These are phyloP conservation scores for Vaccinium vitisidaea DNA, from an alignment of 148 eudicot genomes.

Conservation along the genomic window DNA sequence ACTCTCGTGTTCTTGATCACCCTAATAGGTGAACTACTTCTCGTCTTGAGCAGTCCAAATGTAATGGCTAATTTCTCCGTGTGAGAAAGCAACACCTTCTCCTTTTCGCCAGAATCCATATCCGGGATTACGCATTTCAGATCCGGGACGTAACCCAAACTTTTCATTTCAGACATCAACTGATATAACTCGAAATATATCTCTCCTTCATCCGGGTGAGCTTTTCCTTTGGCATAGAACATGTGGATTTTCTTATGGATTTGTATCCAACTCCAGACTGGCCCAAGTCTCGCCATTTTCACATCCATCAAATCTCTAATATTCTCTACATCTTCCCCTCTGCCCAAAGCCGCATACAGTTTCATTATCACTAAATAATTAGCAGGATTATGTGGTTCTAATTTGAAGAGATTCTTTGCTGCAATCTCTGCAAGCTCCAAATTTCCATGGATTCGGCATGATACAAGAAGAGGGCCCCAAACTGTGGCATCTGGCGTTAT, in stretches of 20 bases:
- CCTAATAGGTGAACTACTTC: conserved; percentile 37
- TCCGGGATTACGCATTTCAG: conserved; percentile 44
- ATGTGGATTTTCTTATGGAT: conserved; percentile 38
- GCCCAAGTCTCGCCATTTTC: conserved; percentile 32
- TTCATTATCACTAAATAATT: conserved; percentile 60
- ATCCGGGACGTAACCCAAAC: conserved; percentile 49
- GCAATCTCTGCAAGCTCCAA: conserved; percentile 53
- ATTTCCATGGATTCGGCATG: conserved; percentile 41
- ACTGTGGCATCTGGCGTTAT: conserved; percentile 45
- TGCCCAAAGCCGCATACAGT: conserved; percentile 38
- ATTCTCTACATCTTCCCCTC: conserved; percentile 41
- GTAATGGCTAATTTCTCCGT: conserved; percentile 66
- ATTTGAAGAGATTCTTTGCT: conserved; percentile 43
- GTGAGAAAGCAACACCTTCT: conserved; percentile 52
- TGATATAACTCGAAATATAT: conserved; percentile 55
- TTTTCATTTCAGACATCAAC: conserved; percentile 46
- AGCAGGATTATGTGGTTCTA: conserved; percentile 60
- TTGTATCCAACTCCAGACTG: conserved; percentile 60
- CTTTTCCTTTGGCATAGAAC: conserved; percentile 40
- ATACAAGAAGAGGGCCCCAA: conserved; percentile 63
- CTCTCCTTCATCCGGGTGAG: conserved; percentile 55
- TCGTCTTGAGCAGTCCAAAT: conserved; percentile 53
- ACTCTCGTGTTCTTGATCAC: conserved; percentile 63
- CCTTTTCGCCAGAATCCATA: conserved; percentile 40
- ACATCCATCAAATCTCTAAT: conserved; percentile 39